These are phyloP conservation scores for Biscutella auriculata DNA, from an alignment of 441 rosid genomes.

Conservation along the genomic window DNA sequence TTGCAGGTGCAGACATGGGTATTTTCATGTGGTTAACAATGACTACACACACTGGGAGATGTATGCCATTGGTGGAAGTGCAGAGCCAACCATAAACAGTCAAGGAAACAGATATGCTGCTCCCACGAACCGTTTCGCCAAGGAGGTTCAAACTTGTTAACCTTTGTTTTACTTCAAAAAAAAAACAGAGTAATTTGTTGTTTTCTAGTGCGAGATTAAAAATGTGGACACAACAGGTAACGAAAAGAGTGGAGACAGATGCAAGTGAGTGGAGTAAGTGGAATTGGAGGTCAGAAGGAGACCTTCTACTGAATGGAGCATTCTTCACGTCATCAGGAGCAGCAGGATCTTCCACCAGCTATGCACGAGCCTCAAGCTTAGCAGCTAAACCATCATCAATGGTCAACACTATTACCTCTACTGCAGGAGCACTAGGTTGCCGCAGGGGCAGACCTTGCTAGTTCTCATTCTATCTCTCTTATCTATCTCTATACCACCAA, in stretches of 20 bases:
- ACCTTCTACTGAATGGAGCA: conserved; percentile 75
- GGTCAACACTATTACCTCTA: conserved; percentile 62
- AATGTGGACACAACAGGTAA: conserved; percentile 41
- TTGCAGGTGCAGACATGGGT: conserved; percentile 41
- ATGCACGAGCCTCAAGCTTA: conserved; percentile 82
- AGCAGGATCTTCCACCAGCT: conserved; percentile 63
- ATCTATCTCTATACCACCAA: not conserved
- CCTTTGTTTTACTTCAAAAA: too few species aligned
- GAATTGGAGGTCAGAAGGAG: conserved; percentile 97
- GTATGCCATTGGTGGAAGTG: conserved; percentile 52
- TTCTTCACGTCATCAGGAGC: conserved; percentile 82
- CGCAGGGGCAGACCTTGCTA: conserved; percentile 52
- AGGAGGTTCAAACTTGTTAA: too few species aligned
- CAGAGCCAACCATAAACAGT: conserved; percentile 42
- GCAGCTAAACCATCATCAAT: conserved; percentile 83
- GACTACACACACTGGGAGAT: conserved; percentile 49
- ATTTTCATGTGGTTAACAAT: conserved; percentile 45
- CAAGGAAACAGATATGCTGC: conserved; percentile 43
- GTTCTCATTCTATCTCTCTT: conserved; percentile 1
- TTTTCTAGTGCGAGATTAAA: not conserved
- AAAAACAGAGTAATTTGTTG: too few species aligned
- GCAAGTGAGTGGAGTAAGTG: conserved; percentile 49
- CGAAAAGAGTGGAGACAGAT: conserved; percentile 72
- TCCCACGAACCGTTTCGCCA: conserved; percentile 31
- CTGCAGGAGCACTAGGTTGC: conserved; percentile 69